These are phyloP conservation scores for Sedum album DNA, from an alignment of 164 flowering plant genomes.

Conservation along the genomic window DNA sequence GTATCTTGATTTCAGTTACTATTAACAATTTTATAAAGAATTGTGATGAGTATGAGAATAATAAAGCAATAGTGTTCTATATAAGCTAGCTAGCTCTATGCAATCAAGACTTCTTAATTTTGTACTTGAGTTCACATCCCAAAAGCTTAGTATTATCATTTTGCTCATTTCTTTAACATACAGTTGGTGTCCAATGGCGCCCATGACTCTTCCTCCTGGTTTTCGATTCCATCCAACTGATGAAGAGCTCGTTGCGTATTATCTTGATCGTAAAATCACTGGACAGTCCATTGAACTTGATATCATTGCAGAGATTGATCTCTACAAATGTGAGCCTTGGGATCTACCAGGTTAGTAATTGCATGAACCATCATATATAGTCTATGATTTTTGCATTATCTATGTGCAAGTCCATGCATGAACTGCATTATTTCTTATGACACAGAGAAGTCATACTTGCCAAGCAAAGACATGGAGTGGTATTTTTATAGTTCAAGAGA, in stretches of 20 bases:
- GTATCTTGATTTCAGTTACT: not conserved
- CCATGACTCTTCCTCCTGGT: conserved; percentile 68
- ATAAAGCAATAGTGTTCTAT: not conserved
- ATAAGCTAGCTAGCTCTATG: not conserved
- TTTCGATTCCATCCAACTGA: no score
- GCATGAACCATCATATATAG: no score
- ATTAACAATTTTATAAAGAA: not conserved
- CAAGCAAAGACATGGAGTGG: conserved; percentile 67
- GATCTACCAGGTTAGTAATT: conserved; percentile 50
- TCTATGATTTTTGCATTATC: no score
- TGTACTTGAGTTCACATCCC: not conserved
- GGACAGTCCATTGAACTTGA: conserved; percentile 54
- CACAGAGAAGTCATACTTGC: conserved; percentile 52
- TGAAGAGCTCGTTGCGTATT: no score
- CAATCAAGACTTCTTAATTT: not conserved
- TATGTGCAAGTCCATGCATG: not conserved
- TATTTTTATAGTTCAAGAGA: conserved; percentile 61
- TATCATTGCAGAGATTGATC: conserved; percentile 59
- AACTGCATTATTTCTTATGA: not conserved
- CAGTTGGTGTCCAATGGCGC: conserved; percentile 31
- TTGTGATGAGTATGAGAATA: not conserved
- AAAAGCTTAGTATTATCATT: not conserved
- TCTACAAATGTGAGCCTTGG: no score
- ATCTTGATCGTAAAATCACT: conserved; percentile 44
- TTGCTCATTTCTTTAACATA: not conserved